Evolutionary conservation across 768 basidiomycete species (phyloP), one percentile per base, ranked within the genome.

Genomic region (Mycena kentingensis): DNA sequence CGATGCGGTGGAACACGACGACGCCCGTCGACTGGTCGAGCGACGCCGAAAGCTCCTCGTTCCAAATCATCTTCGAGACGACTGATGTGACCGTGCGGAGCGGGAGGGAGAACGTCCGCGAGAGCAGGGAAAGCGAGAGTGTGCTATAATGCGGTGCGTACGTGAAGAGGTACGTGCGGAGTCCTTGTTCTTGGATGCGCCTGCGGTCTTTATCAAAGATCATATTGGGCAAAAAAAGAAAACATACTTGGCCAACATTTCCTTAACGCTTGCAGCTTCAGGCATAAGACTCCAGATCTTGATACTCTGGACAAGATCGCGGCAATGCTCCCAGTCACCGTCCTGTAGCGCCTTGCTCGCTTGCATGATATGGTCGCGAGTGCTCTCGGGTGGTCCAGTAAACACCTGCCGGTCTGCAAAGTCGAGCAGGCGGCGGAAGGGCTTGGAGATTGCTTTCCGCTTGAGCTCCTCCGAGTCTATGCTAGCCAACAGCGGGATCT

Each of bases 41-140:
- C 15, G 94, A 95, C 3, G 96, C 97, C 1, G 88, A 78, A 11
- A 99, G 77, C 65, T 98, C 94, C 63, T 98, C 97, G 64, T 81
- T 93, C 93, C 95, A 98, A 62, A 98, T 97, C 97, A 99, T 98
- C 71, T 94, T 92, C 24, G 92, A 95, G 34, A 98, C 90, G 60
- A 97, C 84, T 12, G 93, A 93, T 7, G 88, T 93, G 4, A 98
- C 92, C 4, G 85, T 75, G 35, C 88, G 82, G 43, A 87, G 70
- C 3, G 95, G 81, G 26, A 98, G 77, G 8, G 85, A 86, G 75
- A 98, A 98, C 1, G 93, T 95, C 41, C 83, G 79, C 10, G 95
- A 87, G 28, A 99, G 83, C 46, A 95, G 80, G 0, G 85, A 81
- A 38, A 99, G 80, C 1, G 97, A 98, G 31, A 98, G 79, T 12